Base-by-base conservation (phyloP, 192 early-diverging fungal species). In the Coemansia sp. region DNA sequence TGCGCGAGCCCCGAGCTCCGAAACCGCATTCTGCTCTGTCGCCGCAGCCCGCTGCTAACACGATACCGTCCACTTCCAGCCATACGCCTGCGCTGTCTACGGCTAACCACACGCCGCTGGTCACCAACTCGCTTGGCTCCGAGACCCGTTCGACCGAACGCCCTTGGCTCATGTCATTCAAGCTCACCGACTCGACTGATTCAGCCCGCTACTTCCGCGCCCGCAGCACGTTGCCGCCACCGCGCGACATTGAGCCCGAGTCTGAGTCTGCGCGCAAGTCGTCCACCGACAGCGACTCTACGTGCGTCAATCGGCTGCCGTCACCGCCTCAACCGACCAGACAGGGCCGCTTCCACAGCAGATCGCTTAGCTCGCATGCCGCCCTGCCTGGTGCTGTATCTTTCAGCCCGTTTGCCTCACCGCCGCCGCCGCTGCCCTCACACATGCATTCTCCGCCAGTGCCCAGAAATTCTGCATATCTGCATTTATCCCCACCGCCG, bases 91-190 rank as follows among this genome's bases (percentile, higher is more conserved):
- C 51, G 23, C 51, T 6, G 25, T 4, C 25, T 49, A 17, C 48
- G 4, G 40, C 40, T 14, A 44, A 44, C 40, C 40, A 12, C 9
- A n/a, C 40, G 40, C 40, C 22, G 49, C 10, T 63, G 51, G 46
- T 20, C 59, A 75, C 62, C 54, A 47, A 60, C 28, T 66, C 61
- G 31, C 64, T 60, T 2, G 54, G 64, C 10, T 54, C 49, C 6
- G 70, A 69, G 37, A 34, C 34, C 55, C 51, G 71, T 10, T n/a
- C 71, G 0, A 22, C 53, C 37, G 75, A 70, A 37, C 70, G 76
- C 10, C 71, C 76, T 9, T 79, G 71, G 71, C 63, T 79, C 14
- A 69, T 69, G 60, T 69, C 76, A 2, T 79, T 79, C 68, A 72
- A 72, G 36, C 64, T 79, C 1, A 49, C 60, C 14, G 76, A 79